A percentile compares a stretch with the other conserved stretches of the same genome.
Evolutionary conservation across 2,329 filamentous ascomycete species (phyloP).

Genomic region (Venturia oleaginea): DNA sequence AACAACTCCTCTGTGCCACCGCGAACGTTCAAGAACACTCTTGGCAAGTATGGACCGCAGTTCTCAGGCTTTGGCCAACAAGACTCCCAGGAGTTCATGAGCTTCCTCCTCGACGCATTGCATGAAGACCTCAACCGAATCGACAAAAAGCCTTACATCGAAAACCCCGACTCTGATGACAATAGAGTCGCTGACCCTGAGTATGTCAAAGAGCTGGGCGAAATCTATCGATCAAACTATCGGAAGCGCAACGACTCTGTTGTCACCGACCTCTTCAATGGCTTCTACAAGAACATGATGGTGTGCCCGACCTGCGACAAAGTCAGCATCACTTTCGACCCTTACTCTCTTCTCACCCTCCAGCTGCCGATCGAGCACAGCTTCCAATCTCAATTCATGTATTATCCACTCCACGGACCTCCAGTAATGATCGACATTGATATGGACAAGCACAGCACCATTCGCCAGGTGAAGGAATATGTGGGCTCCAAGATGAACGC

Average conservation of each 20-base stretch:
- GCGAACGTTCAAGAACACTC: slow-evolving; percentile 68
- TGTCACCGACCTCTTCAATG: slow-evolving; percentile 89
- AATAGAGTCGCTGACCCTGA: slow-evolving; percentile 80
- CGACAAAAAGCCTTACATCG: slow-evolving; percentile 91
- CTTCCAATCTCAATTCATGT: slow-evolving; percentile 67
- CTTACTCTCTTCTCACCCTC: slow-evolving; percentile 88
- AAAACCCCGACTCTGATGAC: slow-evolving; percentile 95
- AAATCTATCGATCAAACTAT: slow-evolving; percentile 85
- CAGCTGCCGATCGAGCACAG: slow-evolving; percentile 81
- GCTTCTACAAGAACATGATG: slow-evolving; percentile 96
- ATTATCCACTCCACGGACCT: slow-evolving; percentile 63
- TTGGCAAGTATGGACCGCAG: slow-evolving; percentile 71
- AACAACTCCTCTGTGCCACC: slow-evolving; percentile 52
- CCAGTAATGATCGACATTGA: slow-evolving; percentile 71
- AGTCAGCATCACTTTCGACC: slow-evolving; percentile 97
- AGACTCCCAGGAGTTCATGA: slow-evolving; percentile 93
- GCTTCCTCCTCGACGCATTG: slow-evolving; percentile 86
- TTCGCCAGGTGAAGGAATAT: slow-evolving; percentile 57
- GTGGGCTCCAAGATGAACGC: slow-evolving; percentile 47
- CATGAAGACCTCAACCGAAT: slow-evolving; percentile 94
- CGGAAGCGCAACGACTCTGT: slow-evolving; percentile 89
- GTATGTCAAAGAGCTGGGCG: slow-evolving; percentile 75
- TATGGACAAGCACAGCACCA: slow-evolving; percentile 63
- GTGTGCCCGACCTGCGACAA: slow-evolving; percentile 87
- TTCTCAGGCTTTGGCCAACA: slow-evolving; percentile 96